Evolutionary conservation across 495 filamentous ascomycete species (phyloP), one percentile per base, ranked within the genome.

Genomic region (Xylaria nigripes): DNA sequence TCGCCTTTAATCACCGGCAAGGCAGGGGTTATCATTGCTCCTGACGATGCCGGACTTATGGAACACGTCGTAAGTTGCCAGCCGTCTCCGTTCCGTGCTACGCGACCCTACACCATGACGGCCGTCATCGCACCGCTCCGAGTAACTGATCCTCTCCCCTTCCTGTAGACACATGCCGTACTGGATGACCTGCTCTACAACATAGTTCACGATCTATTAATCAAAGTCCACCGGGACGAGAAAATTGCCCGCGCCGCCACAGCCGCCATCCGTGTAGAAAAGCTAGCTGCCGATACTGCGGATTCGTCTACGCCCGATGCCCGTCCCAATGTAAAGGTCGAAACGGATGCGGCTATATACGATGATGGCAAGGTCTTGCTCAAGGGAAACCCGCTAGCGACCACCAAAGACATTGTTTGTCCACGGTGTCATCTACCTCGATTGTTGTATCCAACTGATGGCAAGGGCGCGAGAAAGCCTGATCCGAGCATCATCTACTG

Each of bases 341-440:
- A 88, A 57, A 88, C 85, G 1, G 78, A 85, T 1, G 85, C 79
- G 2, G 87, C 86, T 18, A 74, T 82, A 38, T 89, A 83, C 69
- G 82, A 90, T 48, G 80, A 85, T 55, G 86, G 86, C 23, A 82
- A 80, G 62, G 83, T 89, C 3, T 72, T 75, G 30, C 73, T 92
- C 42, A 88, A 86, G 60, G 86, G 86, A 18, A 90, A 90, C 59
- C 87, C 87, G 1, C 69, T 92, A 29, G 76, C 81, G 46, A 89
- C 84, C 10, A 84, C 81, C 23, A 80, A 81, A 52, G 85, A 90
- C 60, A 84, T 88, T 48, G 74, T 73, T 21, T 88, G 85, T 52
- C 78, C 81, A 7, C 79, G 80, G 54, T 88, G 85, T 53, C 78
- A 81, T 52, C 74, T 85, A 19, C 84, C 83, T 18, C 76, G 79